Evolutionary conservation across 1,139 yeast genomes (phyloP), one percentile per base, ranked within the genome.

Genomic region (Pichia sp.): DNA sequence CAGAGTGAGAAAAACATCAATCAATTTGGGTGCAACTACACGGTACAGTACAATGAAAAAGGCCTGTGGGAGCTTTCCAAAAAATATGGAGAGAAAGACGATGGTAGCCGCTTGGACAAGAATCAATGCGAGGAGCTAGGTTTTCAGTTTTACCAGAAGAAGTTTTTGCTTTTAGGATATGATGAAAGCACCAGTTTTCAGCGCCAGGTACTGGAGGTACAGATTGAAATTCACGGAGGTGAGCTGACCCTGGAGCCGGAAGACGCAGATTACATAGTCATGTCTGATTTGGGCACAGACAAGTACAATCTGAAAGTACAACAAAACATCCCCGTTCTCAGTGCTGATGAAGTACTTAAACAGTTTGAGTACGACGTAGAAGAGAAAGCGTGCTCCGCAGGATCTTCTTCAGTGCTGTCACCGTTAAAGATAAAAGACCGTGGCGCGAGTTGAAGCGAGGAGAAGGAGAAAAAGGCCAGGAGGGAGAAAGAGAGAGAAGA

Each of bases 21-120:
- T 63, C 59, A 58, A 16, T 80, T 60, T 64, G 87, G 87, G 0
- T 86, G 83, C 64, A 83, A 89, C 59, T 77, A 69, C 58, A 68
- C 47, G 65, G 30, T 55, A 52, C 26, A 67, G 61, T n/a, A 65
- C 71, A 47, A 69, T 76, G 34, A 59, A 53, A 16, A 61, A 72
- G 30, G 72, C 66, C 54, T 73, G 71, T 8, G 82, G 81, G 1
- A 45, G 23, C 41, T 34, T 19, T 52, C 57, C 30, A 40, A 42
- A 13, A 15, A 4, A 47, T 70, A 5, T 55, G 63, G 2, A 52
- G 54, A 8, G 51, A 58, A 43, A 10, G 42, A 19, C 8, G 3
- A 5, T 5, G 30, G 16, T 23, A 5, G n/a, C n/a, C 7, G 23
- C 8, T 11, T 47, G 13, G 8, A 38, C 26, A 31, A 19, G 8